These are phyloP conservation scores for Podaxis sp. DNA, from an alignment of 768 basidiomycete species.

Conservation along the genomic window DNA sequence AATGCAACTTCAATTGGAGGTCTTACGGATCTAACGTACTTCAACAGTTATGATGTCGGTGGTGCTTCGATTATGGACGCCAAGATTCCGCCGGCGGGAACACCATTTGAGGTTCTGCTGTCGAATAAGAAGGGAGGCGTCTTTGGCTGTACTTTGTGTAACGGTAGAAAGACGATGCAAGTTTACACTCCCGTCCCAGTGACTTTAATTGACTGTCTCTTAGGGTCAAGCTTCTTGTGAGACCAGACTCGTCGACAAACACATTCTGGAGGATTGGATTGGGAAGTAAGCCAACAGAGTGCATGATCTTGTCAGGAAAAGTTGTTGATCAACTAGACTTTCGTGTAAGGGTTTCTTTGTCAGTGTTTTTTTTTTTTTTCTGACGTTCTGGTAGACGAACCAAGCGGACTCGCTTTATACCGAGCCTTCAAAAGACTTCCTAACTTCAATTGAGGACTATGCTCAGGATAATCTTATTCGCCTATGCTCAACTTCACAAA, in stretches of 20 bases:
- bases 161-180: conserved; percentile 37
- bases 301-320: conserved; percentile 44
- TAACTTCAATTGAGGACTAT: conserved; percentile 53
- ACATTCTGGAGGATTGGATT: conserved; percentile 51
- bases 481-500: conserved; percentile 53
- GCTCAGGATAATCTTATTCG: conserved; percentile 41
- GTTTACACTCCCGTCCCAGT: background rate
- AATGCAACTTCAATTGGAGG: conserved; percentile 17
- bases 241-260: conserved; percentile 17
- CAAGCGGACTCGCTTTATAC: conserved; percentile 20
- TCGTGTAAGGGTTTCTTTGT: conserved; percentile 38
- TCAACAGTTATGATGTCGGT: conserved; percentile 37
- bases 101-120: conserved; percentile 30
- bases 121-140: conserved; percentile 51
- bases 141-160: conserved; percentile 38
- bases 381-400: background rate
- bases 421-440: conserved; percentile 26
- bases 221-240: conserved; percentile 16
- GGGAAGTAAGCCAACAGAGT: conserved; percentile 28
- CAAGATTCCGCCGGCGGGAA: conserved; percentile 26
- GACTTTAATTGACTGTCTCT: background rate
- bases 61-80: conserved; percentile 44
- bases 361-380: background rate
- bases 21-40: conserved; percentile 22
- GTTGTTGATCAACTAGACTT: conserved; percentile 45